These are phyloP conservation scores for Boletus coccyginus DNA, from an alignment of 768 basidiomycete species.

Conservation along the genomic window DNA sequence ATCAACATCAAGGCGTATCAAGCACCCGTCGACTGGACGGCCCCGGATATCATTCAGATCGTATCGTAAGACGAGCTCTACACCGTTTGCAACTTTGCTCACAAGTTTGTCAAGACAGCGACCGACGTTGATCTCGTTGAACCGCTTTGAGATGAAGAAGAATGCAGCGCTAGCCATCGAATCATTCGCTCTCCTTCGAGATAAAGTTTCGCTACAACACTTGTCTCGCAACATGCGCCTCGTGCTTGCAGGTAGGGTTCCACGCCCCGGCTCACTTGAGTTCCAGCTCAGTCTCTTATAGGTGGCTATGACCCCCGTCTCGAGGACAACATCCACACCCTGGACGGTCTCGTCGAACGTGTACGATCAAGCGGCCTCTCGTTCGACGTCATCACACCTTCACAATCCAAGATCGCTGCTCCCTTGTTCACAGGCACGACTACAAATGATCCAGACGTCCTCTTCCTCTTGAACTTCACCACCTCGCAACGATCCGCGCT, in stretches of 20 bases:
- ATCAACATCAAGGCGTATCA: conserved; percentile 82
- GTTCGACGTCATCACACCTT: conserved; percentile 54
- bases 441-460: conserved; percentile 51
- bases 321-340: conserved; percentile 75
- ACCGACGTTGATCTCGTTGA: conserved; percentile 83
- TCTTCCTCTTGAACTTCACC: conserved; percentile 92
- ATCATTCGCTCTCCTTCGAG: conserved; percentile 62
- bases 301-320: conserved; percentile 91
- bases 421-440: conserved; percentile 42
- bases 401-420: conserved; percentile 35
- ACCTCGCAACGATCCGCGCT: conserved; percentile 80
- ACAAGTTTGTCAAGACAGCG: conserved; percentile 41
- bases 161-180: conserved; percentile 79
- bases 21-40: conserved; percentile 36
- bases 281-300: conserved; percentile 26
- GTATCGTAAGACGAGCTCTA: conserved; percentile 45
- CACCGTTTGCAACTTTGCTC: neutral
- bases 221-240: conserved; percentile 51
- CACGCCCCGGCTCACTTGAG: neutral
- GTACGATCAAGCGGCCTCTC: conserved; percentile 54
- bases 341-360: conserved; percentile 59
- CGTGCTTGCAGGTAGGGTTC: conserved; percentile 66
- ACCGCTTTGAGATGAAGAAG: conserved; percentile 96
- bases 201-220: conserved; percentile 17
- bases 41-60: conserved; percentile 53